phyloP scores from a whole-genome alignment of 768 basidiomycete species.

The Chlorophyllum brunneum region DNA sequence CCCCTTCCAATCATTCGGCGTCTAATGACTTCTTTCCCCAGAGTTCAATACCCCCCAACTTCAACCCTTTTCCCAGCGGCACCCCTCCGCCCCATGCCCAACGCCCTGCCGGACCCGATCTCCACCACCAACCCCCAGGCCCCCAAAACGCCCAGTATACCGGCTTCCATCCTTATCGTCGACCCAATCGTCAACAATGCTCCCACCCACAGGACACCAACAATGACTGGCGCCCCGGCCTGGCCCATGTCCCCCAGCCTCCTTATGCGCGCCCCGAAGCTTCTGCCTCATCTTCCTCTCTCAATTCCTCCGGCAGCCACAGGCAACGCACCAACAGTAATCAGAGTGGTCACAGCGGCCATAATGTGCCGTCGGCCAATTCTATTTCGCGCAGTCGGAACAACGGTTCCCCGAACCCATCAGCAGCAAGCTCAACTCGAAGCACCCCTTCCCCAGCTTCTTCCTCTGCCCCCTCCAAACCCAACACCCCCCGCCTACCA shows the following conservation, averaged over 20 bases:
- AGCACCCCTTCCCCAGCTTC: conserved; percentile 24
- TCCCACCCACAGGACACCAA: conserved; percentile 22
- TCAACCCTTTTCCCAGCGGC: conserved; percentile 65
- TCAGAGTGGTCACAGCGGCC: conserved; percentile 52
- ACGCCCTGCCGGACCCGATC: conserved; percentile 33
- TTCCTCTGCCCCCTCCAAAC: conserved; percentile 18
- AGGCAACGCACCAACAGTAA: conserved; percentile 71
- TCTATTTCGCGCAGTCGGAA: conserved; percentile 35
- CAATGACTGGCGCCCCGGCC: conserved; percentile 46
- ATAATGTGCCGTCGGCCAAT: conserved; percentile 31
- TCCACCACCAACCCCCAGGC: too few relatives aligned
- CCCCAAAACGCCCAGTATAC: conserved; percentile 42
- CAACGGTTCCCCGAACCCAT: conserved; percentile 25
- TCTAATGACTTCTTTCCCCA: conserved; percentile 55
- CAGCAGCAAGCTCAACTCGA: conserved; percentile 23
- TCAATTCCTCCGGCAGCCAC: conserved; percentile 60
- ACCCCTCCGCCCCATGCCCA: conserved; percentile 65
- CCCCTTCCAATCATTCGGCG: conserved; percentile 33
- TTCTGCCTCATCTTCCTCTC: conserved; percentile 72
- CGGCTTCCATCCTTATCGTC: conserved; percentile 82
- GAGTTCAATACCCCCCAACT: conserved; percentile 36
- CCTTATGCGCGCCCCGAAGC: conserved; percentile 81
- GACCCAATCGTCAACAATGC: conserved; percentile 56
- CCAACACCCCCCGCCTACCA: conserved; percentile 33
- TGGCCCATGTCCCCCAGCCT: conserved; percentile 51